Evolutionary conservation across 768 basidiomycete genomes (phyloP).

Genomic region (Russula lepida): DNA sequence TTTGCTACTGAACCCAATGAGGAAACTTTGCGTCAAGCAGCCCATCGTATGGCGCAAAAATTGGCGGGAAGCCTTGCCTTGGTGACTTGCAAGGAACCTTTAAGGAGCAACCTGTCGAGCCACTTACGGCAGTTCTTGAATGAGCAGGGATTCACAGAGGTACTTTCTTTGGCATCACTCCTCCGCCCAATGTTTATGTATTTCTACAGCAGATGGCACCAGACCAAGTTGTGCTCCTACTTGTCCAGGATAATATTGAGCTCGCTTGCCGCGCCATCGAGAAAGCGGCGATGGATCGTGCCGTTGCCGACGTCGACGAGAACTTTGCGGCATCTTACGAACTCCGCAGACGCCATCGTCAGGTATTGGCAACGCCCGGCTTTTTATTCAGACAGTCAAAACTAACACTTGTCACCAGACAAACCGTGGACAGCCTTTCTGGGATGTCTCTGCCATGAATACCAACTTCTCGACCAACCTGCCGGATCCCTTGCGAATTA

Average conservation of each 20-base stretch:
- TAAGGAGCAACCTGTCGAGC: constrained; percentile 83
- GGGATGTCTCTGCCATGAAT: constrained; percentile 71
- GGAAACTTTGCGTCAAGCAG: constrained; percentile 82
- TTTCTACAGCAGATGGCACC: constrained; percentile 53
- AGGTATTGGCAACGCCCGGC: constrained; percentile 38
- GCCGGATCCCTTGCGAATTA: constrained; percentile 85
- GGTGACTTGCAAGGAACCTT: constrained; percentile 96
- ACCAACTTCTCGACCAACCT: constrained; percentile 63
- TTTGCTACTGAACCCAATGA: constrained; percentile 91
- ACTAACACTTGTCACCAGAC: constrained; percentile 31
- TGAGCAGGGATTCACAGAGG: constrained; percentile 88
- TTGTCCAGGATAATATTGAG: constrained; percentile 90
- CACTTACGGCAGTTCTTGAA: constrained; percentile 77
- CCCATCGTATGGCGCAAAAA: constrained; percentile 94
- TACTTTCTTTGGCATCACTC: constrained; percentile 26
- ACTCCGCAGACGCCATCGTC: constrained; percentile 75
- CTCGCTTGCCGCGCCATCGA: constrained; percentile 91
- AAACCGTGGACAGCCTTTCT: constrained; percentile 70
- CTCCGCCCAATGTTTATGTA: constrained; percentile 10
- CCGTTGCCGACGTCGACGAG: constrained; percentile 88
- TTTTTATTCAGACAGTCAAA: background rate
- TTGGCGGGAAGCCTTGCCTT: constrained; percentile 92
- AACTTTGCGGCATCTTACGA: constrained; percentile 78
- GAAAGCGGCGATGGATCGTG: constrained; percentile 96
- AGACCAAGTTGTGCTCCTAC: constrained; percentile 67